Percentiles rank a stretch among this genome's conserved stretches.
Conservation (phyloP, 768 basidiomycete species). For the Pisolithus sp. region DNA sequence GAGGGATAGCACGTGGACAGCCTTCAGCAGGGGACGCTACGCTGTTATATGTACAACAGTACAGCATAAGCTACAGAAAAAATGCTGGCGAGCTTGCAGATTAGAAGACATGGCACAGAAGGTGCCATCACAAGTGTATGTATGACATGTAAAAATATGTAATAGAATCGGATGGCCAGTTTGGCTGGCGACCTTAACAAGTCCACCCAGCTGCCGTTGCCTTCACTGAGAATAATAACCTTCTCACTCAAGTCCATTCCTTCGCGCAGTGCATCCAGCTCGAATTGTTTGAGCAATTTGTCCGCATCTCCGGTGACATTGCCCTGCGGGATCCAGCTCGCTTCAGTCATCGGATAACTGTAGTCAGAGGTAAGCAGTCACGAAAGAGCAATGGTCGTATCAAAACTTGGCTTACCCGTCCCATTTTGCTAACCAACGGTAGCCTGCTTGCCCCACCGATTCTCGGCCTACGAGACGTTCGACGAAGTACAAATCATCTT, state of each 20-base stretch:
- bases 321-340: slow-evolving; percentile 26
- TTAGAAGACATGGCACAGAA: too few relatives aligned
- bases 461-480: slow-evolving; percentile 26
- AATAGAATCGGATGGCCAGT: neutral
- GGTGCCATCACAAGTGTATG: too few relatives aligned
- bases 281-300: slow-evolving; percentile 12
- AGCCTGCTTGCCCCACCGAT: slow-evolving; percentile 7
- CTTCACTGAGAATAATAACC: slow-evolving; percentile 18
- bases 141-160: too few relatives aligned
- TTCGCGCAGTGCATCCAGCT: slow-evolving; percentile 11
- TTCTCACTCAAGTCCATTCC: slow-evolving; percentile 13
- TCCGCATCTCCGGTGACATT: slow-evolving; percentile 17
- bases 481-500: slow-evolving; percentile 16
- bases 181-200: neutral
- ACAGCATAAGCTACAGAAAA: too few relatives aligned
- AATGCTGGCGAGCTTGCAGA: too few relatives aligned
- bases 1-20: too few relatives aligned
- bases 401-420: slow-evolving; percentile 20
- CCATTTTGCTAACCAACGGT: slow-evolving; percentile 28
- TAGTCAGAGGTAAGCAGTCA: neutral
- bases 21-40: too few relatives aligned
- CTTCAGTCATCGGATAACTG: slow-evolving; percentile 23
- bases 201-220: slow-evolving; percentile 17
- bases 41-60: too few relatives aligned
- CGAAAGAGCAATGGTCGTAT: neutral